Base-by-base conservation (phyloP, 352 stramenopile species). In the Phytophthora meadii region DNA sequence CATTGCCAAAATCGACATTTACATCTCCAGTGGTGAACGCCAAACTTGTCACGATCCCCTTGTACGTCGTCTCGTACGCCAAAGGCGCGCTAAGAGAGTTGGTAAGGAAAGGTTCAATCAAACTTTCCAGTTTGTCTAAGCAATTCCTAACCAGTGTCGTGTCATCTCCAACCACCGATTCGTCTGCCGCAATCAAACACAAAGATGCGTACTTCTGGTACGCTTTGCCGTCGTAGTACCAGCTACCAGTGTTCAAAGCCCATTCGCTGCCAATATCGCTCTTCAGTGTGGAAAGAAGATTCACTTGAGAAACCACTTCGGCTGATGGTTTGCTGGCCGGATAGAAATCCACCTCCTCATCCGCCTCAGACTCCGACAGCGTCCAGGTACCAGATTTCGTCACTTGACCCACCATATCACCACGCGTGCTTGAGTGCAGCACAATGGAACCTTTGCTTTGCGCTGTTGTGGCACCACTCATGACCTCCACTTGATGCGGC, bases 161-260 rank as follows among this genome's bases (percentile, higher is more conserved):
- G 65, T 89, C 78, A 6, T 55, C 63, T 19, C 76, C 70, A 15
- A 81, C 55, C n/a, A 89, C 59, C 0, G 67, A 52, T 0, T 8
- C 39, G 28, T 89, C 80, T 12, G 69, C 72, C 0, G 77, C 80
- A 56, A 89, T 81, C 24, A 89, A 39, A 42, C 80, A 89, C 27
- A 89, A 45, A 4, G 81, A 87, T 17, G 81, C 81, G 39, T 88
- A 90, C 69, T 90, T 90, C 60, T 90, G 81, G 41, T 71, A 79
- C 0, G 58, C 63, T 41, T 90, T 90, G 25, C 81, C 81, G n/a
- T 47, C 87, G 49, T 69, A 90, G 63, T 90, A 90, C 67, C 81
- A 88, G 27, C 78, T 87, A 0, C 68, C 78, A 7, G 54, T 63
- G 19, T 71, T 47, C n/a, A 87, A 56, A 4, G 6, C 62, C 81